Percentiles rank a stretch among this genome's conserved stretches.
Conservation (phyloP, 2,329 filamentous ascomycete species). For the Penicillium sp. region DNA sequence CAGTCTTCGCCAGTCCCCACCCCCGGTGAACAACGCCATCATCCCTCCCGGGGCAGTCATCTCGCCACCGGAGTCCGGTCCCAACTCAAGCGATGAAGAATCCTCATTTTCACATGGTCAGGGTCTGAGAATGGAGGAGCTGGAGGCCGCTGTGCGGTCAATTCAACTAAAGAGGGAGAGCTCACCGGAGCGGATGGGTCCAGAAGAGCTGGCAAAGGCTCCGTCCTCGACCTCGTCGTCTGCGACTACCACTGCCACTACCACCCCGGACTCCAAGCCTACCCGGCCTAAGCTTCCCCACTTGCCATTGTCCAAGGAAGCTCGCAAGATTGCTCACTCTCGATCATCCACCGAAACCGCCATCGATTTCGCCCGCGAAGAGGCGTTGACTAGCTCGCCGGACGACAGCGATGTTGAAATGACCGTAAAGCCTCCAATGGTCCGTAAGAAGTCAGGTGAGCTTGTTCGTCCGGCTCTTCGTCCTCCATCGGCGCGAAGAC, state of each 20-base stretch:
- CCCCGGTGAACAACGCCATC: constrained; percentile 72
- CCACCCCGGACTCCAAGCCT: neutral
- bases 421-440: constrained; percentile 79
- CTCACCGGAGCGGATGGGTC: constrained; percentile 30
- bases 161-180: constrained; percentile 56
- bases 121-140: constrained; percentile 58
- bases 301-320: constrained; percentile 54
- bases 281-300: constrained; percentile 18
- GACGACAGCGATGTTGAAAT: constrained; percentile 58
- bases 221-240: constrained; percentile 25
- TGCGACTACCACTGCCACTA: constrained; percentile 18
- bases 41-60: constrained; percentile 85
- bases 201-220: constrained; percentile 10
- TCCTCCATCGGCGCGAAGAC: constrained; percentile 68
- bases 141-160: constrained; percentile 79
- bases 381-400: constrained; percentile 45
- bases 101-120: constrained; percentile 41
- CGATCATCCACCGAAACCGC: constrained; percentile 60
- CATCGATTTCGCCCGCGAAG: constrained; percentile 48
- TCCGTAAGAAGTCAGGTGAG: constrained; percentile 97
- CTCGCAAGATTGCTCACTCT: constrained; percentile 63
- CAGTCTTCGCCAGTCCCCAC: constrained; percentile 78
- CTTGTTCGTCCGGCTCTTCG: constrained; percentile 90
- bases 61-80: constrained; percentile 83
- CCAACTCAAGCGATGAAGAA: constrained; percentile 79